These are phyloP conservation scores for Chytriomyces hyalinus DNA, from an alignment of 192 early-diverging fungal genomes.

Conservation along the genomic window DNA sequence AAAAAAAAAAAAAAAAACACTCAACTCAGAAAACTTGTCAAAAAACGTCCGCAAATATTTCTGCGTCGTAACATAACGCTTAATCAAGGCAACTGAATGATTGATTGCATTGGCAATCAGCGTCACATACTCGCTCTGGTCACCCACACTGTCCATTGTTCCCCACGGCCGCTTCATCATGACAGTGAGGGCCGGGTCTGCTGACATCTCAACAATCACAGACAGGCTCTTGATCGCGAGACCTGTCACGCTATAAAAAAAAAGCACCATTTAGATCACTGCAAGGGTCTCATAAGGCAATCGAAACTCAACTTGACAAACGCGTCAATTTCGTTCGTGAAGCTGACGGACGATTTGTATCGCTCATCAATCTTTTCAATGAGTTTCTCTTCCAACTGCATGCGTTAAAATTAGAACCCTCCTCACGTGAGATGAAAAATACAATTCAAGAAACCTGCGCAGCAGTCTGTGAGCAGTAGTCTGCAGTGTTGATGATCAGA, in stretches of 20 bases:
- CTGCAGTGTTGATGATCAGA: conserved; percentile 89
- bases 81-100: conserved; percentile 60
- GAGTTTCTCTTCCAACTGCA: conserved; percentile 89
- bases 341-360: conserved; percentile 72
- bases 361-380: conserved; percentile 77
- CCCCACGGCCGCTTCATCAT: conserved; percentile 86
- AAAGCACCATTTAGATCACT: background rate
- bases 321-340: conserved; percentile 75
- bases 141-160: conserved; percentile 83
- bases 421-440: background rate
- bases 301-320: conserved; percentile 69
- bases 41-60: conserved; percentile 88
- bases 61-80: conserved; percentile 65
- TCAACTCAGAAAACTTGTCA: conserved; percentile 89
- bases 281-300: conserved; percentile 8
- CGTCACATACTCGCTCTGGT: conserved; percentile 89
- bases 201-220: conserved; percentile 64
- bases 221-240: conserved; percentile 74
- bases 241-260: conserved; percentile 51
- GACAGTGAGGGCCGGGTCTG: conserved; percentile 70
- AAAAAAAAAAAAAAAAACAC: conserved; percentile 39
- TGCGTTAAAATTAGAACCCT: conserved; percentile 9
- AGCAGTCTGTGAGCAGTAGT: conserved; percentile 89
- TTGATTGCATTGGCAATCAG: conserved; percentile 66
- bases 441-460: conserved; percentile 58